These are phyloP conservation scores for Kluyveromyces lactis DNA, from an alignment of 805 yeast genomes.

Conservation along the genomic window DNA sequence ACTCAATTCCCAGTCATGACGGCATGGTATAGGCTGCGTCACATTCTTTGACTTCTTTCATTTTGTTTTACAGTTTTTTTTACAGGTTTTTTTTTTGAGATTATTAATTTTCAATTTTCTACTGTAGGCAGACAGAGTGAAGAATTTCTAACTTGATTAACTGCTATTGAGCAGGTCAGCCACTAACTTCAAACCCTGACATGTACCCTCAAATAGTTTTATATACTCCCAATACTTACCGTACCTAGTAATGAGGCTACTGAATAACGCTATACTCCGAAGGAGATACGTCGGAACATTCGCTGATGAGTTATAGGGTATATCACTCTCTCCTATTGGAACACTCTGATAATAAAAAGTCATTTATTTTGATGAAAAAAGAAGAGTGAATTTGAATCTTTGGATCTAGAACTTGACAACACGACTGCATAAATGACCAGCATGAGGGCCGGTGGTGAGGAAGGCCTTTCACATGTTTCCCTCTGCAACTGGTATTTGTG, in stretches of 20 bases:
- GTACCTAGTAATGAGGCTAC: neutral
- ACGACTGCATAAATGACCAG: neutral
- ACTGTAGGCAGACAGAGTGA: neutral
- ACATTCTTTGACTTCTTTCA: neutral
- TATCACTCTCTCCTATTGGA: neutral
- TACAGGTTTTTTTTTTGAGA: neutral
- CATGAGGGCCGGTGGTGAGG: neutral
- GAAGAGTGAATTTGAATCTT: neutral
- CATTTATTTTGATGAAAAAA: neutral
- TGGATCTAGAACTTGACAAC: neutral
- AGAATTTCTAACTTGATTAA: neutral
- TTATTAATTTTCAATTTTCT: neutral
- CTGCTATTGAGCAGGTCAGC: slow-evolving; percentile 1
- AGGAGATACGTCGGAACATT: neutral
- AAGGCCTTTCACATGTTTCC: neutral
- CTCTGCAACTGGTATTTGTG: neutral
- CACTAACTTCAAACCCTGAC: neutral
- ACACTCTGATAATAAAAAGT: neutral
- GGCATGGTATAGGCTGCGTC: neutral
- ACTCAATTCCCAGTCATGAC: neutral
- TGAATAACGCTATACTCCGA: neutral
- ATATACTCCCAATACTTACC: neutral
- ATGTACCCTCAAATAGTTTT: slow-evolving; percentile 1
- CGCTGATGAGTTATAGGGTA: neutral
- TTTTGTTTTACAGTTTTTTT: neutral